phyloP scores from a whole-genome alignment of 306 rosid species.

The Gastrolobium bilobum region DNA sequence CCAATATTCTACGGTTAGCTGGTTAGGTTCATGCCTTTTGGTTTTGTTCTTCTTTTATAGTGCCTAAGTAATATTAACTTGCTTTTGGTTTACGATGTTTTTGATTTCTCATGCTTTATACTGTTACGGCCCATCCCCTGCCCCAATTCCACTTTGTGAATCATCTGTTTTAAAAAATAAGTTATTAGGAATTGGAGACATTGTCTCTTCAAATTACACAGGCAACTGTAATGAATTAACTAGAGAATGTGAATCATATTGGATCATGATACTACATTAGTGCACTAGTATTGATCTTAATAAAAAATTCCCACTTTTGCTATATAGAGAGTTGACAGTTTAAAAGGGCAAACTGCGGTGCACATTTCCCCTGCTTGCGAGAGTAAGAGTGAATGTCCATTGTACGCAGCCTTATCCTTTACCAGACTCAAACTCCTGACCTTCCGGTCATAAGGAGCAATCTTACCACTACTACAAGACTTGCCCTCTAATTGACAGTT shows the following conservation, averaged over 20 bases:
- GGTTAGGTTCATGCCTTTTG: not conserved
- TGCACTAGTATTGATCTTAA: not conserved
- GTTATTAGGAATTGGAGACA: too few species aligned
- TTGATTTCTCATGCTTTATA: not conserved
- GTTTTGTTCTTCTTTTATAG: not conserved
- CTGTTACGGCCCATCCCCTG: conserved; percentile 16
- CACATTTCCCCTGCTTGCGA: too few species aligned
- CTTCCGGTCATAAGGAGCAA: too few species aligned
- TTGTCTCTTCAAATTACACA: too few species aligned
- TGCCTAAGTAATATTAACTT: not conserved
- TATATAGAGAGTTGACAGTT: not conserved
- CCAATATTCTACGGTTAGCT: not conserved
- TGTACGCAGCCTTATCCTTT: too few species aligned
- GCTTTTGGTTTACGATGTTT: not conserved
- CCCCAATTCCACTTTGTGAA: not conserved
- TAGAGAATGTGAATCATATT: not conserved
- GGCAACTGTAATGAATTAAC: too few species aligned
- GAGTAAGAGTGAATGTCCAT: too few species aligned
- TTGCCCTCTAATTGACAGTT: not conserved
- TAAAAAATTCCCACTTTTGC: not conserved
- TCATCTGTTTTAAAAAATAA: too few species aligned
- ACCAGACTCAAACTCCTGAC: too few species aligned
- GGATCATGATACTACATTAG: not conserved
- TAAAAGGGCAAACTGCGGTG: too few species aligned
- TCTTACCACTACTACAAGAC: too few species aligned